These are phyloP conservation scores for Polytolypa hystricis DNA, from an alignment of 2,329 filamentous ascomycete species.

Conservation along the genomic window DNA sequence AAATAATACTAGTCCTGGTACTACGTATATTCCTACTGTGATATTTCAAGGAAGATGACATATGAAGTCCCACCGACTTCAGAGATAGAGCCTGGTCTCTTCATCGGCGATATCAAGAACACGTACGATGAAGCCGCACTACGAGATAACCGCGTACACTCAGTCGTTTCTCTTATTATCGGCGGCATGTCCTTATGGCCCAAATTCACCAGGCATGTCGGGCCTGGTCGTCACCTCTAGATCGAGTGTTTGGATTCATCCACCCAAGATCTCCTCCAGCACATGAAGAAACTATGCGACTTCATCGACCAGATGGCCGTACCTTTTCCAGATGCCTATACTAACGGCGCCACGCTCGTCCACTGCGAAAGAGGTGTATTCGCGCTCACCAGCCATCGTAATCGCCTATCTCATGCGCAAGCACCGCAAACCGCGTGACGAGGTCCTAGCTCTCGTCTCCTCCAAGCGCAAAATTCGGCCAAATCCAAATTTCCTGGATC, in stretches of 20 bases:
- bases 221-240: conserved; percentile 17
- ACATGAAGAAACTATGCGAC: conserved; percentile 19
- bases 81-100: conserved; percentile 18
- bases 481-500: conserved; percentile 18
- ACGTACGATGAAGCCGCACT: too few species aligned
- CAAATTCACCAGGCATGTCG: conserved; percentile 14
- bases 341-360: conserved; percentile 15
- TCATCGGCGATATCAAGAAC: conserved; percentile 16
- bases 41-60: too few species aligned
- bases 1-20: too few species aligned
- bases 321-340: conserved; percentile 1
- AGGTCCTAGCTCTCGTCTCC: conserved; percentile 17
- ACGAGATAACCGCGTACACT: too few species aligned
- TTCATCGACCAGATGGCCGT: conserved; percentile 18
- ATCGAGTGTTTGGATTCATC: conserved; percentile 20
- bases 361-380: conserved; percentile 21
- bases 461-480: conserved; percentile 17
- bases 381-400: conserved; percentile 19
- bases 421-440: conserved; percentile 10
- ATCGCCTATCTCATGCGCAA: conserved; percentile 22
- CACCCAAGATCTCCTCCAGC: conserved; percentile 18
- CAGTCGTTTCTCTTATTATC: too few species aligned
- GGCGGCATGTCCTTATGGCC: too few species aligned
- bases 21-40: too few species aligned
- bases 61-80: too few species aligned